Base-by-base conservation (phyloP, 352 stramenopile species). In the Globisporangium paroecandrum region DNA sequence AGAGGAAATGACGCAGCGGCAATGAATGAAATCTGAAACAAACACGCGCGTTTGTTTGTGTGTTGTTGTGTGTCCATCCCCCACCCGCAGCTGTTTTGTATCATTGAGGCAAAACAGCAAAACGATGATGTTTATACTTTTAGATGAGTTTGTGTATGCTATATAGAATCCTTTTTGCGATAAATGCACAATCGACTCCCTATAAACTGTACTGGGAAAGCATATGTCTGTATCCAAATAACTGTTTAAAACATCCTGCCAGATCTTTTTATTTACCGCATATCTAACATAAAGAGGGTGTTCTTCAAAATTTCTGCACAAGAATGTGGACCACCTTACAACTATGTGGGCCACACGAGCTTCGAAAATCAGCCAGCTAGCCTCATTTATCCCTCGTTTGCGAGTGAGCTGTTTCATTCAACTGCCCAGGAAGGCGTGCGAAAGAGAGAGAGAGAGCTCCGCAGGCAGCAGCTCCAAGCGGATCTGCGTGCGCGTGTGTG, bases 1-100 rank as follows among this genome's bases (percentile, higher is more conserved):
- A 20, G 9, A 13, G 12, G 4, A n/a, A 38, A 61, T 61, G 59
- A 57, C 59, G 43, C 41, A 41, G 41, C 12, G 29, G 29, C 29
- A 29, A 29, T 10, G 29, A 18, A 24, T n/a, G 34, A 43, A 57
- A 65, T 65, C 59, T 65, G 43, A 65, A 65, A 49, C 41, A 49
- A 20, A n/a, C 15, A 65, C 15, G 41, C 3, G 13, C n/a, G 41
- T 49, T n/a, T 49, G 36, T 13, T 18, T 18, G 36, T 43, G 41
- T 49, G 41, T 10, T 49, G 13, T 20, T 46, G 15, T 49, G 8
- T 49, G 41, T 18, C 41, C 41, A 47, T 47, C 38, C 41, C 38
- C 13, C 15, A 41, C 34, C 34, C 8, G 4, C 15, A 47, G 41
- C 41, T 47, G 41, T 47, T 47, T 47, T 47, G 41, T 47, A 13